Evolutionary conservation across 202 grass and related monocot genomes (phyloP), one percentile per base, ranked within the genome.

Genomic region (Carex sylvatica): DNA sequence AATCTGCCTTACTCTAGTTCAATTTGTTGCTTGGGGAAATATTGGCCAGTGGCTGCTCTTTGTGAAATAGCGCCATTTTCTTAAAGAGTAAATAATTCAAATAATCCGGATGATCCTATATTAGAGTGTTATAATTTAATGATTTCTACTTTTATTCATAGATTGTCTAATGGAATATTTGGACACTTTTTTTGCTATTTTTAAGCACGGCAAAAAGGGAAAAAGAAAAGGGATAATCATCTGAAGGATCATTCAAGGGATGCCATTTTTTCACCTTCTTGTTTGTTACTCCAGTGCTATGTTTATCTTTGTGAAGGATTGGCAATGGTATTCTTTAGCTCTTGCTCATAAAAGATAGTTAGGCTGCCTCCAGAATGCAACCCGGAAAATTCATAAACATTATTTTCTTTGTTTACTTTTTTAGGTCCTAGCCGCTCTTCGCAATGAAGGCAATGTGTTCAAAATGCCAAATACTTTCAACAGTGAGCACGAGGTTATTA

Each of bases 231-330:
- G 85, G 93, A 93, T 86, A 84, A 88, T 87, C 87, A 90, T 82
- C 59, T n/a, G 16, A 94, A 88, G 78, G 88, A 94, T 78, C 88
- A 74, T 49, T 69, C 58, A 89, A 89, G 93, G 71, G 96, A 96
- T 75, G 61, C 60, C 28, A 1, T 86, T 61, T 88, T 92, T 87
- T 83, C 96, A 19, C 87, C 96, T 9, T 90, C 87, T 78, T 87
- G 89, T 66, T 85, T 99, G 74, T 88, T 99, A 74, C 89, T 93
- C 74, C 93, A 93, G 47, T 95, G 96, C 79, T 93, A 99, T 86
- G 90, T 96, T 80, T 92, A 91, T 38, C 83, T 99, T 72, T 95
- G 90, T 66, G 96, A 99, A 88, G 96, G 96, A 77, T 88, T 99
- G 56, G 87, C 96, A 7, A 99, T 95, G 96, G 96, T 99, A 89